phyloP scores from a whole-genome alignment of 2,329 filamentous ascomycete genomes.

The Diplodia scrobiculata region DNA sequence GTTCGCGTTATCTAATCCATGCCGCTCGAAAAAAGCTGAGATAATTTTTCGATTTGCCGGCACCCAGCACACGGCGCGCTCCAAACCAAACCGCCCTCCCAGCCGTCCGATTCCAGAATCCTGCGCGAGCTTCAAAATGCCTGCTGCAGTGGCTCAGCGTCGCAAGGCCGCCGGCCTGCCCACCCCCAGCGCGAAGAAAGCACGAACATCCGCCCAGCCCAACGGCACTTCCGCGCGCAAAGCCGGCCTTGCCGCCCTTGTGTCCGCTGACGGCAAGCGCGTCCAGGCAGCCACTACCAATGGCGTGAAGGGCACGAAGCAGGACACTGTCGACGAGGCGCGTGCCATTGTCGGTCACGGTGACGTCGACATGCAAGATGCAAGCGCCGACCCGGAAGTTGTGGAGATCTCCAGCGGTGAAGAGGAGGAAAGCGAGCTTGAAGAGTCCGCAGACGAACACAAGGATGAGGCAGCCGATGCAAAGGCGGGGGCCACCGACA shows the following conservation, averaged over 20 bases:
- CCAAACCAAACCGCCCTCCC: slow-evolving; percentile 25
- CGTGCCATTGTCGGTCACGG: slow-evolving; percentile 56
- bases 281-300: slow-evolving; percentile 52
- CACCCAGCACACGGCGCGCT: slow-evolving; percentile 20
- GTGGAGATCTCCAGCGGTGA: slow-evolving; percentile 54
- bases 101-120: background rate
- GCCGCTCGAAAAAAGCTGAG: slow-evolving; percentile 27
- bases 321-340: slow-evolving; percentile 60
- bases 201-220: slow-evolving; percentile 33
- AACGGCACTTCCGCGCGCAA: slow-evolving; percentile 26
- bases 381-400: slow-evolving; percentile 39
- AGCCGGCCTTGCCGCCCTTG: slow-evolving; percentile 41
- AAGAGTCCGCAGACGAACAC: slow-evolving; percentile 30
- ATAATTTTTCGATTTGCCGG: slow-evolving; percentile 27
- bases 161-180: slow-evolving; percentile 25
- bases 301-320: slow-evolving; percentile 51
- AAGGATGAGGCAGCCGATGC: slow-evolving; percentile 32
- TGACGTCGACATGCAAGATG: slow-evolving; percentile 45
- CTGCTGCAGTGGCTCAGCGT: slow-evolving; percentile 39
- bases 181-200: slow-evolving; percentile 43
- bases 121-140: slow-evolving; percentile 35
- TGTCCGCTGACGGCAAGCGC: slow-evolving; percentile 37
- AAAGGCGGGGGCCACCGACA: slow-evolving; percentile 13
- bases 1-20: slow-evolving; percentile 27
- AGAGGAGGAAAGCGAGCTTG: slow-evolving; percentile 39